A percentile compares a stretch with the other conserved stretches of the same genome.
Evolutionary conservation across 495 filamentous ascomycete species (phyloP).

Genomic region (Xylaria intraflava): DNA sequence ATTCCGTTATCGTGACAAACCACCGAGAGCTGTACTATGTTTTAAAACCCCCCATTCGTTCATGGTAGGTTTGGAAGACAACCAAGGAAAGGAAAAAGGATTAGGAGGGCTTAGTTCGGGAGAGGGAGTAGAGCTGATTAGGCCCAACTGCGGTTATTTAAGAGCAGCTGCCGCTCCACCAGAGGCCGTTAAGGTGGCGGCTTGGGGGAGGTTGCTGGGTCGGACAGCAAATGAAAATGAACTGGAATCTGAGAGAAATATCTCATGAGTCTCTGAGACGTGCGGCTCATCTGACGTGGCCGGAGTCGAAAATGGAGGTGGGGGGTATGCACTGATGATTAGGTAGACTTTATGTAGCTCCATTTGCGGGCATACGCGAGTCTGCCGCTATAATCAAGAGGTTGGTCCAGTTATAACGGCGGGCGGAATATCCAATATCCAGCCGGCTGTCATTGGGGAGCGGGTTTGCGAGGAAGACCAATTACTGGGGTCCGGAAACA

Average conservation of each 20-base stretch:
- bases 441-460: not conserved
- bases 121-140: not conserved
- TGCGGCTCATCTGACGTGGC: slow-evolving; percentile 28
- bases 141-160: slow-evolving; percentile 2
- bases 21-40: not conserved
- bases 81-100: not conserved
- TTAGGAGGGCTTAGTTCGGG: not conserved
- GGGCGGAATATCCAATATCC: not conserved
- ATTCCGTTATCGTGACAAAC: not conserved
- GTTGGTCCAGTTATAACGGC: not conserved
- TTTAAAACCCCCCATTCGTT: not conserved
- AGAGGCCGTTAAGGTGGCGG: slow-evolving; percentile 13
- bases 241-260: slow-evolving; percentile 3
- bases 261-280: not conserved
- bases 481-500: not conserved
- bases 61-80: not conserved
- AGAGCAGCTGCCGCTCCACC: slow-evolving; percentile 9
- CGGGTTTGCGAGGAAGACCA: not conserved
- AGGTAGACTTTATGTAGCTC: not conserved
- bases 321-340: slow-evolving; percentile 11
- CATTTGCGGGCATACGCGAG: not conserved
- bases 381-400: not conserved
- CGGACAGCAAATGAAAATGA: not conserved
- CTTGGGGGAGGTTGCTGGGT: slow-evolving; percentile 9
- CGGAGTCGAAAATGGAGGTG: slow-evolving; percentile 17